Evolutionary conservation across 306 rosid species (phyloP).

Genomic region (Cicer yamashitae): DNA sequence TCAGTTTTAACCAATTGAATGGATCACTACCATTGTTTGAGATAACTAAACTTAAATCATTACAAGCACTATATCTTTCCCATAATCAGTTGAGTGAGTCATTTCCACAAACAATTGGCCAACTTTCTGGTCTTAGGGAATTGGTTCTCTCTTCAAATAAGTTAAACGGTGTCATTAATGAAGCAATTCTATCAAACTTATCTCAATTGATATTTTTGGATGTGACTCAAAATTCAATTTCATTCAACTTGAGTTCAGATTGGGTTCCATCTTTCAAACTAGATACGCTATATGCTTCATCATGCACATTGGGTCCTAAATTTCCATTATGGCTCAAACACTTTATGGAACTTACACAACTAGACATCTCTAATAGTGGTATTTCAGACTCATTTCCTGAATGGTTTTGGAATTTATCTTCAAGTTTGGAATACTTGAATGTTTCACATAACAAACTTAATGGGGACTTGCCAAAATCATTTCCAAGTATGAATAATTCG

Average conservation of each 20-base stretch:
- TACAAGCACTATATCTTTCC: not conserved
- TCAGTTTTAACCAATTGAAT: constrained; percentile 13
- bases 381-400: constrained; percentile 41
- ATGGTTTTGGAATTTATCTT: constrained; percentile 33
- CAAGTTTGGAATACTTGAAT: not conserved
- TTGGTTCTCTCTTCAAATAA: constrained; percentile 30
- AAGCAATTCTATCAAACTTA: constrained; percentile 36
- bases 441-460: constrained; percentile 37
- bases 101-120: constrained; percentile 16
- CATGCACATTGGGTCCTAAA: constrained; percentile 44
- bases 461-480: constrained; percentile 33
- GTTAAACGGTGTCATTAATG: constrained; percentile 29
- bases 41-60: not conserved
- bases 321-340: constrained; percentile 56
- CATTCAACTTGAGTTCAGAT: constrained; percentile 42
- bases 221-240: constrained; percentile 22
- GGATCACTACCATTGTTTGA: not conserved
- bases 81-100: constrained; percentile 27
- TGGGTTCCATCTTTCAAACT: constrained; percentile 51
- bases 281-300: fast-evolving
- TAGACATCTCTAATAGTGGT: constrained; percentile 7
- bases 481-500: fast-evolving
- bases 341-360: not conserved
- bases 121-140: not conserved
- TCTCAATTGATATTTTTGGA: not conserved